Conservation (phyloP, 768 basidiomycete genomes). For the Kwoniella mangroviensis region DNA sequence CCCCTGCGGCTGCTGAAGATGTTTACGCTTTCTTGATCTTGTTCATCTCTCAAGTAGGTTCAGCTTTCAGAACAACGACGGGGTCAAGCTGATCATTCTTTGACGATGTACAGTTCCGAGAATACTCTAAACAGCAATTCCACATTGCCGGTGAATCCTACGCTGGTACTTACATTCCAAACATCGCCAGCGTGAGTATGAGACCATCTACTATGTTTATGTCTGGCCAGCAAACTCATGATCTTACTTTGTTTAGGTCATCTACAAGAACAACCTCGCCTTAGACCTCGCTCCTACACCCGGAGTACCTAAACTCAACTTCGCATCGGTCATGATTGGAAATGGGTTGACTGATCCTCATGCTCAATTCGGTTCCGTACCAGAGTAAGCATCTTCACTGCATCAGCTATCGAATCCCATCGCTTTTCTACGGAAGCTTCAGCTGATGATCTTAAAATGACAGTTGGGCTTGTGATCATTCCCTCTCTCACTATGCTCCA, state of each 20-base stretch:
- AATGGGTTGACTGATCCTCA: slow-evolving; percentile 83
- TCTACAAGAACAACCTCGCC: slow-evolving; percentile 72
- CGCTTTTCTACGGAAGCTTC: too few species aligned
- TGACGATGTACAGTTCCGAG: slow-evolving; percentile 63
- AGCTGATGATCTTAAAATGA: too few species aligned
- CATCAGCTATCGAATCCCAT: too few species aligned
- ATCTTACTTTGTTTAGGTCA: slow-evolving; percentile 57
- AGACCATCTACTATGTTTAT: neutral
- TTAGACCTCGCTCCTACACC: slow-evolving; percentile 57
- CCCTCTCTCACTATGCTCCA: slow-evolving; percentile 59
- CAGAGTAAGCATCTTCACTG: slow-evolving; percentile 62
- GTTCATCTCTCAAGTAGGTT: slow-evolving; percentile 66
- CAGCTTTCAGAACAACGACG: slow-evolving; percentile 71
- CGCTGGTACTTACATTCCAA: slow-evolving; percentile 79
- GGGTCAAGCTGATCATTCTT: slow-evolving; percentile 35
- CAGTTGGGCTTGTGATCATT: slow-evolving; percentile 48
- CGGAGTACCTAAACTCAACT: slow-evolving; percentile 72
- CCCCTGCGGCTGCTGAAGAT: slow-evolving; percentile 84
- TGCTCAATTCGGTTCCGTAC: slow-evolving; percentile 76
- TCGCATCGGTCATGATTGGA: slow-evolving; percentile 80
- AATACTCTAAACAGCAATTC: slow-evolving; percentile 55
- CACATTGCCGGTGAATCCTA: slow-evolving; percentile 60
- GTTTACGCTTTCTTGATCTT: slow-evolving; percentile 63
- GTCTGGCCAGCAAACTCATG: neutral
- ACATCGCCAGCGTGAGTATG: slow-evolving; percentile 69